Evolutionary conservation across 352 stramenopile species (phyloP), one percentile per base, ranked within the genome.

Genomic region (Blastocystis sp.): DNA sequence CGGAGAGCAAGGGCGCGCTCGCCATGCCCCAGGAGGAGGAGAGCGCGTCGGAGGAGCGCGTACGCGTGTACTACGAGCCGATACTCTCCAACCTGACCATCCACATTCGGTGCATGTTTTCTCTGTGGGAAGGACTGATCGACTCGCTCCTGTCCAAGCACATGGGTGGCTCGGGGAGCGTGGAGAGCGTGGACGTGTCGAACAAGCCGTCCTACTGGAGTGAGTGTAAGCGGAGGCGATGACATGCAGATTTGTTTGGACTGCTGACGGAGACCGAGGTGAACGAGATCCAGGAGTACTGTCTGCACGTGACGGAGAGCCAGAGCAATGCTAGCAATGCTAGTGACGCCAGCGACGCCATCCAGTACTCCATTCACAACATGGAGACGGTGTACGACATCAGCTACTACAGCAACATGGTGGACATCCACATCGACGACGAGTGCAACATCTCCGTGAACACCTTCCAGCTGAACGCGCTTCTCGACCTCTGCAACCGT

Each of bases 281-380:
- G 24, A 59, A 85, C 37, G 74, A 85, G 55, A 85, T 85, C 35
- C 26, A 85, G 37, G 74, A 85, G 24, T 85, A 67, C 37, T 26
- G 26, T 45, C 29, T 85, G 41, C n/a, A 66, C 21, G 35, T 85
- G 10, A 50, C 74, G 13, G 33, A 67, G 26, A 33, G n/a, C n/a
- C 31, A 50, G 10, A 0, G 10, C 35, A n/a, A n/a, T n/a, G n/a
- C n/a, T n/a, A n/a, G n/a, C n/a, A n/a, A n/a, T n/a, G n/a, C n/a
- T n/a, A n/a, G n/a, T n/a, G n/a, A n/a, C n/a, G 37, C 13, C 2
- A 37, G 41, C n/a, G 50, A 85, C 45, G 26, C 45, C 6, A 67
- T 63, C n/a, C 45, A 62, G 9, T 85, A 85, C 35, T 19, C 12
- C n/a, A 33, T 85, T 19, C 51, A 67, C 33, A 85, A 85, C 45